Conservation (phyloP, 495 filamentous ascomycete genomes). For the Echria macrotheca region DNA sequence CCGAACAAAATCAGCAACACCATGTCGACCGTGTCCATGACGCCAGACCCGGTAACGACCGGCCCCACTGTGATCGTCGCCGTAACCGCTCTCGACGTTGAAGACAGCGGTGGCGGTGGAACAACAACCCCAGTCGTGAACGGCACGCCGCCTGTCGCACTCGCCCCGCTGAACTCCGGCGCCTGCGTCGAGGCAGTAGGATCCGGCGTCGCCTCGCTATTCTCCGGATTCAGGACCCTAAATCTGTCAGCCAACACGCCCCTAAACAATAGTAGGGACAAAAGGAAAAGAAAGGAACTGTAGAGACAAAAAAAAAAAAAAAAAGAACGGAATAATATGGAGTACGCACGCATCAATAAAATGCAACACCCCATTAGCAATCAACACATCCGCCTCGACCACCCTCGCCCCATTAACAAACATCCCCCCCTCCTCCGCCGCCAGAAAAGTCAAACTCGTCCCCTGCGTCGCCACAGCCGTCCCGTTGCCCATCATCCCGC, state of each 20-base stretch:
- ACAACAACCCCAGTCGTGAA: slow-evolving; percentile 44
- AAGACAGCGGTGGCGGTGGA: slow-evolving; percentile 17
- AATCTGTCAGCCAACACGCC: background rate
- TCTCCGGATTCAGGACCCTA: slow-evolving; percentile 58
- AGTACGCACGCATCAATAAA: slow-evolving; percentile 41
- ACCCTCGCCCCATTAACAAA: slow-evolving; percentile 50
- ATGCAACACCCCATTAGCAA: slow-evolving; percentile 51
- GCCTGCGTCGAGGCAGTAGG: slow-evolving; percentile 38
- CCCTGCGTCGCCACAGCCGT: slow-evolving; percentile 25
- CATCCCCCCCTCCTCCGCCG: slow-evolving; percentile 32
- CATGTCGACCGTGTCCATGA: no score
- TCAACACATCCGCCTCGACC: slow-evolving; percentile 40
- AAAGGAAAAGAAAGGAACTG: background rate
- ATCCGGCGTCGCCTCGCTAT: slow-evolving; percentile 41
- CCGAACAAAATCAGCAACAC: no score
- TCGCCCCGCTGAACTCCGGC: slow-evolving; percentile 49
- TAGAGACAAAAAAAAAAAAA: background rate
- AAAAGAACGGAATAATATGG: background rate
- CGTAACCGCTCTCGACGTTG: slow-evolving; percentile 24
- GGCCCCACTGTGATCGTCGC: slow-evolving; percentile 21
- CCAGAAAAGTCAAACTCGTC: slow-evolving; percentile 38
- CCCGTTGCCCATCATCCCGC: slow-evolving; percentile 27
- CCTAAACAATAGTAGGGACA: no score
- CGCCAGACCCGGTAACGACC: no score
- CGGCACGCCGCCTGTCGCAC: slow-evolving; percentile 34